Percentiles rank a stretch among this genome's conserved stretches.
Conservation (phyloP, 345 rosid species). For the Citrus hindsii region DNA sequence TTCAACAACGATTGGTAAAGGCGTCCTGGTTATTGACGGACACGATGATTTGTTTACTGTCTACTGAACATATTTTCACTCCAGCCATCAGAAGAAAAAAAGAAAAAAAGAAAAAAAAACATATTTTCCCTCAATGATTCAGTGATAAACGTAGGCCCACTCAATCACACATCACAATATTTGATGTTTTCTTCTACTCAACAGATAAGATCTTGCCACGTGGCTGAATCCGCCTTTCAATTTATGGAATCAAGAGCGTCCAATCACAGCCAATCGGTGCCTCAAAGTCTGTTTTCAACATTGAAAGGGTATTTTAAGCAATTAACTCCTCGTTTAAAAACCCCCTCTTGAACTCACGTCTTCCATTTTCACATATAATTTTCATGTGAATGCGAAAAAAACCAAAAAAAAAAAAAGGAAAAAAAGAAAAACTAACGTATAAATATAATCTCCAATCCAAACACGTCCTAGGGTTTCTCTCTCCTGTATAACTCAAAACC, state of each 20-base stretch:
- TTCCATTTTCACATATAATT: neutral
- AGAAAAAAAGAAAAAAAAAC: no score
- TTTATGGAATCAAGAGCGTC: neutral
- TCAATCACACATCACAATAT: neutral
- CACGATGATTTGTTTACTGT: neutral
- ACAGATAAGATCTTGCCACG: neutral
- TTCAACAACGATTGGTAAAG: neutral
- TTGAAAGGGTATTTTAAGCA: neutral
- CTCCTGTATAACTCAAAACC: neutral
- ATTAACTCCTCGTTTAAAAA: neutral
- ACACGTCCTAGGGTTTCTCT: constrained; percentile 7
- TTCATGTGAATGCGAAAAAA: neutral
- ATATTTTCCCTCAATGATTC: neutral
- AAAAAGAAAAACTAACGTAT: constrained; percentile 5
- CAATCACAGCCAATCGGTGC: neutral
- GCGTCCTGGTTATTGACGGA: neutral
- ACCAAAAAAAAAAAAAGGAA: neutral
- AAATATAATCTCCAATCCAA: constrained; percentile 10
- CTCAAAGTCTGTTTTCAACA: neutral
- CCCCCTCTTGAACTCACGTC: constrained; percentile 1
- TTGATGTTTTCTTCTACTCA: rapidly evolving
- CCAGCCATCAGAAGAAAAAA: no score
- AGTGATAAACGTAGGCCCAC: neutral
- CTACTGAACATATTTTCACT: neutral
- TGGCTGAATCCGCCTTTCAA: neutral